A percentile compares a stretch with the other conserved stretches of the same genome.
phyloP scores from a whole-genome alignment of 2,329 filamentous ascomycete genomes.

The Xylaria sp. region DNA sequence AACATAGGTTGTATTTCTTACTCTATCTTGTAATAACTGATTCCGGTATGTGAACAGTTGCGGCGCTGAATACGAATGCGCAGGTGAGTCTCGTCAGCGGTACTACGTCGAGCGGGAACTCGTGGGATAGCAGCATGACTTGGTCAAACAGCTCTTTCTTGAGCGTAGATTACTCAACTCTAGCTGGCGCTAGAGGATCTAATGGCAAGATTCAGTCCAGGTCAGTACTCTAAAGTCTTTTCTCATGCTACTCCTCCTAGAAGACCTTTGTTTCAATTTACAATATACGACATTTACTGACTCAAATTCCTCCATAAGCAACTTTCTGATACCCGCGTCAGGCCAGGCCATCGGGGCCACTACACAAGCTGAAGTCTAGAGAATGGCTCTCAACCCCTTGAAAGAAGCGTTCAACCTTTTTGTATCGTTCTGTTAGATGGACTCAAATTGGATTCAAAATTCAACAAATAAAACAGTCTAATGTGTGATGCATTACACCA shows the following conservation, averaged over 20 bases:
- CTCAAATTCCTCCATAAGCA: constrained; percentile 40
- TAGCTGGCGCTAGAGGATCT: constrained; percentile 52
- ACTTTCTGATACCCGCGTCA: constrained; percentile 55
- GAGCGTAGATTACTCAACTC: constrained; percentile 51
- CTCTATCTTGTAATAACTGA: too few relatives aligned
- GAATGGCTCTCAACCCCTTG: not conserved
- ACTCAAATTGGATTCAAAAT: too few relatives aligned
- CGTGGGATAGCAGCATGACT: constrained; percentile 53
- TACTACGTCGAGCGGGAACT: constrained; percentile 52
- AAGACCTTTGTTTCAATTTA: not conserved
- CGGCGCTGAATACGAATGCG: constrained; percentile 50
- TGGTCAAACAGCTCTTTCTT: constrained; percentile 56
- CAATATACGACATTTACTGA: not conserved
- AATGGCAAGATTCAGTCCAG: constrained; percentile 52
- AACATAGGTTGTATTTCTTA: too few relatives aligned
- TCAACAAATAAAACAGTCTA: too few relatives aligned
- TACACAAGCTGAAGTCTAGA: constrained; percentile 40
- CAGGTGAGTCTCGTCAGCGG: constrained; percentile 45
- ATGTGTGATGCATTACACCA: too few relatives aligned
- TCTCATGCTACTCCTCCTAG: too few relatives aligned
- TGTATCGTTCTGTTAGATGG: too few relatives aligned
- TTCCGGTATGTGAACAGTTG: constrained; percentile 42
- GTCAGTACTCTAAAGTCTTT: not conserved
- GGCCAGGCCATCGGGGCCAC: constrained; percentile 56
- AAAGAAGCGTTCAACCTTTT: too few relatives aligned